Evolutionary conservation across 2,329 filamentous ascomycete species (phyloP), one percentile per base, ranked within the genome.

Genomic region (Clonostachys chloroleuca): DNA sequence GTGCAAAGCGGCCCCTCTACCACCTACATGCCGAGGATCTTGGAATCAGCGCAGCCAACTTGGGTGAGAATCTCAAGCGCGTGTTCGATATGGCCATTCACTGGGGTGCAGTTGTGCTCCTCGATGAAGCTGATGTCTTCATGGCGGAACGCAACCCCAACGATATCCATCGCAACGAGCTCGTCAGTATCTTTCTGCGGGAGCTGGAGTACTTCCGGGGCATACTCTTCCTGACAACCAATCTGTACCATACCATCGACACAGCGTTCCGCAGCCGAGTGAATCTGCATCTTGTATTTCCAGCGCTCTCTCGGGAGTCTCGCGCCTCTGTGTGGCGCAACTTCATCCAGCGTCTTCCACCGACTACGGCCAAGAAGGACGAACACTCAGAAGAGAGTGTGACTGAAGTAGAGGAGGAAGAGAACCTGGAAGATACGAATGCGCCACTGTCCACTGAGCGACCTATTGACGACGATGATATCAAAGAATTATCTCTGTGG

Each of bases 161-260:
- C 37, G 69, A 78, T 51, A 66, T 78, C 13, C 61, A 63, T 37
- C 65, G 73, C 14, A 79, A 79, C 55, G 73, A 70, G 43, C 61
- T 78, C 5, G 70, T 75, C 5, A 70, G 67, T 46, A 73, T 74
- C 50, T 74, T 75, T 51, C 59, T 74, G 18, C 63, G 68, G 17
- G 69, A 72, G 60, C 62, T 74, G 20, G 70, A 73, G 54, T 72
- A 73, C 54, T 74, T 64, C 49, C 59, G 64, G 18, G 70, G 71
- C 47, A 68, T 73, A 56, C 63, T 74, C 48, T 74, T 74, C 54
- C 55, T 74, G 45, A 73, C 69, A 3, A 72, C 69, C 16, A 74
- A 73, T 51, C 53, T 71, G 36, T 66, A 65, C 53, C 55, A 62
- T 49, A 69, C 65, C 46, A 69, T 74, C 41, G 69, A 74, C 56